Evolutionary conservation across 2,329 filamentous ascomycete species (phyloP), one percentile per base, ranked within the genome.

Genomic region (Trichoderma sp.): DNA sequence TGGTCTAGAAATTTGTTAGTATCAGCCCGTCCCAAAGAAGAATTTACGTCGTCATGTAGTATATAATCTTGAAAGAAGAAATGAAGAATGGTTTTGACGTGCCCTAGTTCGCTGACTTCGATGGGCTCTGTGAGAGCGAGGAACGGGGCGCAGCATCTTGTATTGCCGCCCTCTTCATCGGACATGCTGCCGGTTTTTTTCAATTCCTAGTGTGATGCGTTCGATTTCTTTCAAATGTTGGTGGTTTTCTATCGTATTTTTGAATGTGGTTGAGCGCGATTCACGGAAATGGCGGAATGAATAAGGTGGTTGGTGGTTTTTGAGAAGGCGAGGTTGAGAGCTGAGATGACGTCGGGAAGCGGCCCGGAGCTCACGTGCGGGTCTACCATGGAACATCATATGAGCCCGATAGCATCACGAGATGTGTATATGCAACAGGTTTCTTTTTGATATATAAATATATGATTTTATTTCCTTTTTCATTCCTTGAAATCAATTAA

Each of bases 51-150:
- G n/a, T n/a, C n/a, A n/a, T n/a, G n/a, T 11, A 24, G 8, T 28
- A 34, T 6, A 21, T 1, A 21, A 6, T 15, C 12, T 11, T 30
- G 2, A 12, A 34, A 2, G 15, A 24, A 24, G 63, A 24, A 4
- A 6, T 2, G 14, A 6, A 36, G 4, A 2, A 3, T 5, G 34
- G 39, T 4, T 18, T 53, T 66, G 63, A 71, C 78, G 15, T 77
- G 84, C 83, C 81, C 77, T 57, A 83, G 76, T 32, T 83, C 81
- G 68, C 81, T 81, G 26, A 87, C 80, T 53, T 86, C 83, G 70
- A 88, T 79, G 11, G 87, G 86, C 32, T 77, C 77, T 11, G 77
- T 77, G 61, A 87, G 76, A 12, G 79, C 76, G 4, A 77, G 71
- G 61, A 86, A 74, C 15, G 83, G 79, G 34, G 78, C 80, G 77